These are phyloP conservation scores for Shiraia bambusicola DNA, from an alignment of 2,329 filamentous ascomycete genomes.

Conservation along the genomic window DNA sequence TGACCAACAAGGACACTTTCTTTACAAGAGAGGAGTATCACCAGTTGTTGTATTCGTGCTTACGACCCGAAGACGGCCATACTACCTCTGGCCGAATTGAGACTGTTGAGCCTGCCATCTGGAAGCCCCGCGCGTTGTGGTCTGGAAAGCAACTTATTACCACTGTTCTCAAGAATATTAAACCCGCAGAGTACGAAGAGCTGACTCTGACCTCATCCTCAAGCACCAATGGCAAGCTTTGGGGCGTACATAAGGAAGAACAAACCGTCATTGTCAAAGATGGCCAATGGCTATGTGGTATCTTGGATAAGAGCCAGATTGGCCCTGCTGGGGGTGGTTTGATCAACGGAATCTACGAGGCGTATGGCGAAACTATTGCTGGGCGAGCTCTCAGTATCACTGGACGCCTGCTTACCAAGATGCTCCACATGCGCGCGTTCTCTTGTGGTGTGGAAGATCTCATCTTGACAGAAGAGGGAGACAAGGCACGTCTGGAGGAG, in stretches of 20 bases:
- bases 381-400: constrained; percentile 87
- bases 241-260: constrained; percentile 76
- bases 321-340: constrained; percentile 84
- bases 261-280: constrained; percentile 78
- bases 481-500: constrained; percentile 67
- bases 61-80: constrained; percentile 88
- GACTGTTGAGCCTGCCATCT: constrained; percentile 75
- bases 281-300: constrained; percentile 84
- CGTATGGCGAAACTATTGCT: constrained; percentile 83
- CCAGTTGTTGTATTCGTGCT: constrained; percentile 85
- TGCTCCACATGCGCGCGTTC: constrained; percentile 91
- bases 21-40: constrained; percentile 88
- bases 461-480: constrained; percentile 77
- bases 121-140: constrained; percentile 82
- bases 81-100: constrained; percentile 80
- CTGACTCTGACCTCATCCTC: constrained; percentile 79
- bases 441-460: constrained; percentile 98
- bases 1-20: constrained; percentile 89
- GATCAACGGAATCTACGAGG: constrained; percentile 88
- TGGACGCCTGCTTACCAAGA: constrained; percentile 83
- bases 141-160: constrained; percentile 96
- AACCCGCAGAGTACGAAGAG: constrained; percentile 71
- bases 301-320: constrained; percentile 94
- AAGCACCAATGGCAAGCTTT: constrained; percentile 74
- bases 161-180: constrained; percentile 89